phyloP scores from a whole-genome alignment of 768 basidiomycete genomes.

The Crucibulum laeve region DNA sequence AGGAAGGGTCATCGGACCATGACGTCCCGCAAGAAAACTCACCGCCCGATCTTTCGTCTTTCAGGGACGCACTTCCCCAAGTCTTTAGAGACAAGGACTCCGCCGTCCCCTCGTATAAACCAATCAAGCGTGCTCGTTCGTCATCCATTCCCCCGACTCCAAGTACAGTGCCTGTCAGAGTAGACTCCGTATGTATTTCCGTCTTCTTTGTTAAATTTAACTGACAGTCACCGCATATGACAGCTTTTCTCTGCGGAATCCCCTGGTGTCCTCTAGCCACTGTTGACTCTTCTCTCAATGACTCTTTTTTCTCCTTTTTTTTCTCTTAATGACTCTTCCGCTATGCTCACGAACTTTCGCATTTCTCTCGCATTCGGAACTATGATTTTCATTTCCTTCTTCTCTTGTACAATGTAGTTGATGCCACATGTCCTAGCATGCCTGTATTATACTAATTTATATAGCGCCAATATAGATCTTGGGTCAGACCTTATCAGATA shows the following conservation, averaged over 20 bases:
- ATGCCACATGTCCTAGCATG: background rate
- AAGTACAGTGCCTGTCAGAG: slow-evolving; percentile 20
- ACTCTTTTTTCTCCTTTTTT: too few species aligned
- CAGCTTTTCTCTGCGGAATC: slow-evolving; percentile 40
- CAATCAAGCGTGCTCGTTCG: slow-evolving; percentile 24
- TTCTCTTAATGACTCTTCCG: slow-evolving; percentile 7
- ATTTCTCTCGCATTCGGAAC: slow-evolving; percentile 15
- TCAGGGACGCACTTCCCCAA: too few species aligned
- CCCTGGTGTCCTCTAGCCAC: slow-evolving; percentile 27
- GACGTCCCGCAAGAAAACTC: background rate
- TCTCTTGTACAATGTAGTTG: slow-evolving; percentile 4
- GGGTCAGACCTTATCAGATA: too few species aligned
- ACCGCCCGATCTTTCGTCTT: too few species aligned
- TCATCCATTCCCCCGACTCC: slow-evolving; percentile 30
- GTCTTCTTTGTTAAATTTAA: background rate
- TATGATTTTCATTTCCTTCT: slow-evolving; percentile 6
- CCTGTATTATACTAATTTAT: background rate
- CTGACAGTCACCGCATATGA: slow-evolving; percentile 1
- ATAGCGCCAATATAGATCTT: background rate
- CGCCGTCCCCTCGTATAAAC: slow-evolving; percentile 12
- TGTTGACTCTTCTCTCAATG: too few species aligned
- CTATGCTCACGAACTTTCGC: slow-evolving; percentile 22
- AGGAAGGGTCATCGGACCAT: background rate
- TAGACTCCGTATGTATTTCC: slow-evolving; percentile 21
- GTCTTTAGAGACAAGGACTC: too few species aligned